Evolutionary conservation across 495 filamentous ascomycete species (phyloP).

Genomic region (Penicillium longicatenatum): DNA sequence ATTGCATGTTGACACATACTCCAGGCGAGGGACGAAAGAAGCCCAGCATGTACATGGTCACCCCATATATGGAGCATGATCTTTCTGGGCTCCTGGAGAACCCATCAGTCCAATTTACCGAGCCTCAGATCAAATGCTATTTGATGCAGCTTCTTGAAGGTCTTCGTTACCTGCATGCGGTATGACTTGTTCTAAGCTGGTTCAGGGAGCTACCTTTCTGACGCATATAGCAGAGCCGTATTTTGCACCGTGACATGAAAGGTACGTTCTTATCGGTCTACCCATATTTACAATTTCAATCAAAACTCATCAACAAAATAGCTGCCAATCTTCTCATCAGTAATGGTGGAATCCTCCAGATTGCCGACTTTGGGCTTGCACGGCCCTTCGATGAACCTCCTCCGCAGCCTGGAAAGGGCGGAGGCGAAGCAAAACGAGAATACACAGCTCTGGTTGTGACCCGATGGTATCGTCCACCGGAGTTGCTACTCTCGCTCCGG

Average conservation of each 20-base stretch:
- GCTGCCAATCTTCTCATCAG: slow-evolving; percentile 96
- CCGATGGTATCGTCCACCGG: slow-evolving; percentile 94
- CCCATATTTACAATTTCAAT: background rate
- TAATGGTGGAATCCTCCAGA: slow-evolving; percentile 90
- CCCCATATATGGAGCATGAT: slow-evolving; percentile 98
- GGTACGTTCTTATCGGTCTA: slow-evolving; percentile 33
- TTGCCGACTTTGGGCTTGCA: slow-evolving; percentile 95
- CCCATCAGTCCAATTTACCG: slow-evolving; percentile 79
- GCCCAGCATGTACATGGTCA: slow-evolving; percentile 97
- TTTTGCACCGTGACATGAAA: slow-evolving; percentile 98
- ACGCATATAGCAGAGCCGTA: slow-evolving; percentile 57
- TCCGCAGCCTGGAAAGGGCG: slow-evolving; percentile 76
- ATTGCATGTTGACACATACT: slow-evolving; percentile 9
- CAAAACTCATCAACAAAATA: slow-evolving; percentile 35
- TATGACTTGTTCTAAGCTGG: slow-evolving; percentile 28
- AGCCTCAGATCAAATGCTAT: slow-evolving; percentile 96
- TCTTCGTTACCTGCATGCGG: slow-evolving; percentile 82
- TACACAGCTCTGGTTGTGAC: slow-evolving; percentile 97
- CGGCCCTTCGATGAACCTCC: slow-evolving; percentile 87
- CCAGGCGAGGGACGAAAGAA: slow-evolving; percentile 75
- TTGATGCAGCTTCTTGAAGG: slow-evolving; percentile 92
- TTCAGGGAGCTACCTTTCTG: slow-evolving; percentile 12
- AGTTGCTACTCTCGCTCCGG: slow-evolving; percentile 83
- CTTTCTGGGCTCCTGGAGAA: slow-evolving; percentile 95
- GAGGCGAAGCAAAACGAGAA: slow-evolving; percentile 82